phyloP scores from a whole-genome alignment of 768 basidiomycete species.

The Boletellus ananiceps region DNA sequence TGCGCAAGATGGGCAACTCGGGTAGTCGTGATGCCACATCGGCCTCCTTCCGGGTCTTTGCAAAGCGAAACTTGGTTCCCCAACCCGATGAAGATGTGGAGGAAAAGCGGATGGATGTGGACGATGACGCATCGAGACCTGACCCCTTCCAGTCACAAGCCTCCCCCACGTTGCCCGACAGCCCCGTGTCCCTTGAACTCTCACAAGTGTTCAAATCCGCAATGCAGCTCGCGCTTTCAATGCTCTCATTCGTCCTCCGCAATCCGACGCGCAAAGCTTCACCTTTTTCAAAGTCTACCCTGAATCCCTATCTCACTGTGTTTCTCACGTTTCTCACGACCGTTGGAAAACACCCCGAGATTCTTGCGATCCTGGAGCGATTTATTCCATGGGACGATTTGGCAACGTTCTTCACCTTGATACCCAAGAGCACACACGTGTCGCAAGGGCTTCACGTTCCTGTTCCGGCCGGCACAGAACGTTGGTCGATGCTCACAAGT shows the following conservation, averaged over 20 bases:
- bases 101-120: conserved; percentile 62
- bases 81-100: conserved; percentile 37
- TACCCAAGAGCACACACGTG: conserved; percentile 51
- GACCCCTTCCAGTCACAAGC: conserved; percentile 20
- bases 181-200: conserved; percentile 39
- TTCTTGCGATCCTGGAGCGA: conserved; percentile 63
- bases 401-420: conserved; percentile 54
- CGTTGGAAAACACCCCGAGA: conserved; percentile 58
- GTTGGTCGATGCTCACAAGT: conserved; percentile 64
- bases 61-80: conserved; percentile 38
- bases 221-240: conserved; percentile 70
- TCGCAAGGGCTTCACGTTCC: conserved; percentile 39
- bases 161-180: conserved; percentile 28
- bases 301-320: conserved; percentile 86
- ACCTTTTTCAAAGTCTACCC: conserved; percentile 46
- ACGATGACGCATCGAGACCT: conserved; percentile 39
- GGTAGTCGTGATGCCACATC: conserved; percentile 38
- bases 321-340: conserved; percentile 87
- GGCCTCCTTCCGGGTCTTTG: conserved; percentile 45
- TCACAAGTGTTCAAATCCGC: conserved; percentile 70
- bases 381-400: conserved; percentile 82
- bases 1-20: conserved; percentile 56
- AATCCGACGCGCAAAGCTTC: conserved; percentile 58
- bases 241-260: conserved; percentile 68
- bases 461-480: conserved; percentile 37